Evolutionary conservation across 1,284 basidiomycete species (phyloP).

Genomic region (Tilletia walkeri): DNA sequence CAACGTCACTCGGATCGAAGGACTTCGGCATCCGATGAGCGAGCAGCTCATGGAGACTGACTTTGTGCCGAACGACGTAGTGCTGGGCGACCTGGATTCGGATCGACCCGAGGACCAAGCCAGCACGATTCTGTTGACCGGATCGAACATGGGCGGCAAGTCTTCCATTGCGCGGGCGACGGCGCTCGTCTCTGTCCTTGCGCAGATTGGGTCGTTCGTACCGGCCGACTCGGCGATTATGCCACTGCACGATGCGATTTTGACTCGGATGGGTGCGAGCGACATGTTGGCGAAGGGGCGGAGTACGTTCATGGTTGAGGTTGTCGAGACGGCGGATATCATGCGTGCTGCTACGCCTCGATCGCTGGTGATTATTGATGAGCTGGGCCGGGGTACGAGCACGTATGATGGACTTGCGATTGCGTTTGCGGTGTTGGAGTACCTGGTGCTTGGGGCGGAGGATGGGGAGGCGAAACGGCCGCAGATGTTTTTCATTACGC

Average conservation of each 20-base stretch:
- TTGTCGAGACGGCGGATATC: slow-evolving; percentile 68
- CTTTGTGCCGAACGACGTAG: slow-evolving; percentile 47
- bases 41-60: slow-evolving; percentile 31
- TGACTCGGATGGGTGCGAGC: slow-evolving; percentile 79
- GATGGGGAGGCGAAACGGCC: neutral
- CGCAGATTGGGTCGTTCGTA: slow-evolving; percentile 63
- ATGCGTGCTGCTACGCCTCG: slow-evolving; percentile 57
- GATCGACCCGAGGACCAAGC: neutral
- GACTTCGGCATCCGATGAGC: slow-evolving; percentile 48
- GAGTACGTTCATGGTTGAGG: slow-evolving; percentile 94
- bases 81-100: slow-evolving; percentile 26
- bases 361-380: slow-evolving; percentile 44
- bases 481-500: slow-evolving; percentile 44
- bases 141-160: slow-evolving; percentile 63
- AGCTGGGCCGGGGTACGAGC: slow-evolving; percentile 39
- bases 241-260: slow-evolving; percentile 76
- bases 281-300: slow-evolving; percentile 80
- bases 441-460: slow-evolving; percentile 21
- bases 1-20: slow-evolving; percentile 21
- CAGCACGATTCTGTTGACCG: slow-evolving; percentile 44
- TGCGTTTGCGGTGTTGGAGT: slow-evolving; percentile 37
- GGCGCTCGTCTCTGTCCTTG: slow-evolving; percentile 56
- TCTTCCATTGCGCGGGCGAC: slow-evolving; percentile 61
- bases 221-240: slow-evolving; percentile 72
- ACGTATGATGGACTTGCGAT: slow-evolving; percentile 45